Percentiles rank a stretch among this genome's conserved stretches.
Evolutionary conservation across 2,329 filamentous ascomycete genomes (phyloP).

Genomic region (Neopestalotiopsis rosae): DNA sequence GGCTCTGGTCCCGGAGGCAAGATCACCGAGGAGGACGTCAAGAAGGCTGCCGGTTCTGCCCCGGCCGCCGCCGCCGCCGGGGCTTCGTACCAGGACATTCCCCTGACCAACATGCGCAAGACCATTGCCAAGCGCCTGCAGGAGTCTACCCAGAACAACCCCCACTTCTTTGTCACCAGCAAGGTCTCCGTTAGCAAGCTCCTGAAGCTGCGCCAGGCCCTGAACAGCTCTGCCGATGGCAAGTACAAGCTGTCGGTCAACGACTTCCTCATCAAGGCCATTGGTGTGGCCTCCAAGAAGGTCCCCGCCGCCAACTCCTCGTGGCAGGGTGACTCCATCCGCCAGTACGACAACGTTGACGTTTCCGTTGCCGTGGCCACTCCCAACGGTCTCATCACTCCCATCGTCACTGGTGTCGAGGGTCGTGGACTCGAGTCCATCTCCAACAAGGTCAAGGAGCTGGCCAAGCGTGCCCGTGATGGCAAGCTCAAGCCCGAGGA

Average conservation of each 20-base stretch:
- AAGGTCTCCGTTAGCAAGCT: constrained; percentile 93
- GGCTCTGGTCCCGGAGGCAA: constrained; percentile 84
- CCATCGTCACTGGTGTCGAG: constrained; percentile 91
- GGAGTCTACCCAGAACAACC: constrained; percentile 90
- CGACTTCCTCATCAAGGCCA: constrained; percentile 98
- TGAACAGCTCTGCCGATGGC: constrained; percentile 88
- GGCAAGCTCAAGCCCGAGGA: constrained; percentile 99
- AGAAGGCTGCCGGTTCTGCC: constrained; percentile 77
- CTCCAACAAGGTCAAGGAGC: constrained; percentile 89
- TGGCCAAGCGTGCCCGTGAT: constrained; percentile 93
- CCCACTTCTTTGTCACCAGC: constrained; percentile 96
- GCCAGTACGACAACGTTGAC: constrained; percentile 91
- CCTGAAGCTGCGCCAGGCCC: constrained; percentile 90
- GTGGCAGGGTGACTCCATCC: constrained; percentile 90
- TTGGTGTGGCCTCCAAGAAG: constrained; percentile 86
- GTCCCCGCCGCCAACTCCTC: constrained; percentile 95
- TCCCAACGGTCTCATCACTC: constrained; percentile 92
- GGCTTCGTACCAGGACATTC: constrained; percentile 81
- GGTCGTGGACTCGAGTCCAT: constrained; percentile 87
- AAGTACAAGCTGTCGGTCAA: constrained; percentile 99
- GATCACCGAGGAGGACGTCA: constrained; percentile 91
- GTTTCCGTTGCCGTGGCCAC: constrained; percentile 96
- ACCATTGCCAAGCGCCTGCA: constrained; percentile 91
- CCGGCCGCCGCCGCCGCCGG: constrained; percentile 55
- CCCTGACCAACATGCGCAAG: constrained; percentile 94